These are phyloP conservation scores for Echium plantagineum DNA, from an alignment of 257 asterid species.

Conservation along the genomic window DNA sequence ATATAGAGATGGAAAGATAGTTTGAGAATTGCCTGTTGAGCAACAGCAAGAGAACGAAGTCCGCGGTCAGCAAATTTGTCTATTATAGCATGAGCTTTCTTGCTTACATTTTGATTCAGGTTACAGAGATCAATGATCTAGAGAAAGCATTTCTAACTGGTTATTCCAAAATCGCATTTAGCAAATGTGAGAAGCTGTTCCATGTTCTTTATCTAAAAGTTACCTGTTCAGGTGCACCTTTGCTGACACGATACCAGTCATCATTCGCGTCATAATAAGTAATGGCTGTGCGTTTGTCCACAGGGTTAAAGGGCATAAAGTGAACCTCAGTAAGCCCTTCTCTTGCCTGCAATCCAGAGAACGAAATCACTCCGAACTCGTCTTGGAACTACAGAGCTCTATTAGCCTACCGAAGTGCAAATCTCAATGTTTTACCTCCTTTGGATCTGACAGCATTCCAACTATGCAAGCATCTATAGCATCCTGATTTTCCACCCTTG, in stretches of 20 bases:
- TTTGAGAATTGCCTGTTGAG: constrained; percentile 54
- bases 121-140: constrained; percentile 79
- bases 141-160: constrained; percentile 10
- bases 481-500: constrained; percentile 86
- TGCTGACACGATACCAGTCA: constrained; percentile 90
- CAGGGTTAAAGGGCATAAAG: constrained; percentile 93
- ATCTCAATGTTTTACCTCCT: constrained; percentile 43
- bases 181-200: not conserved
- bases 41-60: constrained; percentile 87
- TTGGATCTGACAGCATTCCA: constrained; percentile 90
- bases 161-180: not conserved
- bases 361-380: too few species aligned
- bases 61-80: constrained; percentile 95
- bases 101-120: constrained; percentile 65
- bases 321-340: constrained; percentile 81
- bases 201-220: constrained; percentile 4
- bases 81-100: constrained; percentile 65
- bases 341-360: constrained; percentile 49
- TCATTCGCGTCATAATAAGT: constrained; percentile 68
- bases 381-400: not conserved
- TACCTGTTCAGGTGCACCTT: constrained; percentile 99
- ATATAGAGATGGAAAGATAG: not conserved
- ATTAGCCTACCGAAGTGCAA: not conserved
- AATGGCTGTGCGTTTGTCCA: constrained; percentile 94
- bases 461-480: constrained; percentile 96